Conservation (phyloP, 176 grass and related monocot genomes). For the Hsuehochloa calcarea region DNA sequence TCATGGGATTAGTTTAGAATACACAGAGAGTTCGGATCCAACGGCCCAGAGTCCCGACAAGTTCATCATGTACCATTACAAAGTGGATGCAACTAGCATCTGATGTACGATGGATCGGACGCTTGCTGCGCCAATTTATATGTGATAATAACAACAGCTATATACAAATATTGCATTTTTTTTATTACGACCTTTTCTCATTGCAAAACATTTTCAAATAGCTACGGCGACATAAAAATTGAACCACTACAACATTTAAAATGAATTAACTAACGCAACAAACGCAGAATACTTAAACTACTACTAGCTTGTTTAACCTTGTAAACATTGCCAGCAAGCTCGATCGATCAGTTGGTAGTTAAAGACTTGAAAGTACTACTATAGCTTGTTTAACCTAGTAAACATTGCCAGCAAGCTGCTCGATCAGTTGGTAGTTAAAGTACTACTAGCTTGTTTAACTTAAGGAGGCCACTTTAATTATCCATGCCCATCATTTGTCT, state of each 20-base stretch:
- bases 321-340: neutral
- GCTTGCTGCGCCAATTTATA: neutral
- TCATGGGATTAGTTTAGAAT: too few species aligned
- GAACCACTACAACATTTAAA: neutral
- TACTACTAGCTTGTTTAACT: neutral
- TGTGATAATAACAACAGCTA: neutral
- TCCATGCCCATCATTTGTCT: conserved; percentile 16
- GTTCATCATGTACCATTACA: neutral
- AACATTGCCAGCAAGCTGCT: neutral
- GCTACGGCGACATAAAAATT: neutral
- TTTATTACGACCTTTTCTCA: neutral
- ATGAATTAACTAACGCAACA: neutral
- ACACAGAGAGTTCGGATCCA: too few species aligned
- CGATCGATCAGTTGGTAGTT: neutral
- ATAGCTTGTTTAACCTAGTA: neutral
- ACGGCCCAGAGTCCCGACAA: too few species aligned
- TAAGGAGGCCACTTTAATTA: neutral
- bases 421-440: neutral
- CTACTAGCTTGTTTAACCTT: neutral
- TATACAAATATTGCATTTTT: neutral
- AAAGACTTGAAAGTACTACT: neutral
- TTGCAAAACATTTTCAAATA: neutral
- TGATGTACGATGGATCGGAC: neutral
- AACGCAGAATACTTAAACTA: neutral
- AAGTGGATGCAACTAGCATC: neutral